Percentiles rank a stretch among this genome's conserved stretches.
Conservation (phyloP, 768 basidiomycete species). For the Mycena kentingensis region DNA sequence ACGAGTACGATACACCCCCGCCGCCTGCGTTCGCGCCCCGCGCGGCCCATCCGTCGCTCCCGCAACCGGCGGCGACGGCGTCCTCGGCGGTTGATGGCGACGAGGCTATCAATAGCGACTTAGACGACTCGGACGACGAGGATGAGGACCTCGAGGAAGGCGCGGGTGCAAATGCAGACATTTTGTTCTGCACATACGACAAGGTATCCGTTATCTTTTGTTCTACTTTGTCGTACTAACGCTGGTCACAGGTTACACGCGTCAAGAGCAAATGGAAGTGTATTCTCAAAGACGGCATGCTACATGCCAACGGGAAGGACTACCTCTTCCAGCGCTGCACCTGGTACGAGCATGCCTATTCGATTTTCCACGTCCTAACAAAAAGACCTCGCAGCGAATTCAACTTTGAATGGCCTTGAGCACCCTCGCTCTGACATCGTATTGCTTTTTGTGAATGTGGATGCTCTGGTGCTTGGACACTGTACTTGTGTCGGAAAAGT, state of each 20-base stretch:
- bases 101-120: constrained; percentile 94
- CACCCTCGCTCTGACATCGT: not conserved
- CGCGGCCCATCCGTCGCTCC: constrained; percentile 72
- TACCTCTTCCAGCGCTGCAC: constrained; percentile 97
- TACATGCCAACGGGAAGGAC: constrained; percentile 94
- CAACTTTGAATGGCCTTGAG: not conserved
- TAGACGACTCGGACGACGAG: constrained; percentile 93
- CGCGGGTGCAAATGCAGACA: constrained; percentile 75
- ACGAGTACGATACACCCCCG: constrained; percentile 67
- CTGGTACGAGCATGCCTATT: constrained; percentile 62
- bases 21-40: constrained; percentile 72
- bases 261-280: constrained; percentile 99
- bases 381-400: not conserved
- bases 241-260: constrained; percentile 75
- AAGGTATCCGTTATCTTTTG: constrained; percentile 58
- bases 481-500: no score
- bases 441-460: not conserved
- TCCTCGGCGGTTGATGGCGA: constrained; percentile 50
- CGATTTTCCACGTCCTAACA: not conserved
- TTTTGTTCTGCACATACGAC: constrained; percentile 98
- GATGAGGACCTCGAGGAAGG: constrained; percentile 85
- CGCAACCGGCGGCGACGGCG: constrained; percentile 53
- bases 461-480: not conserved
- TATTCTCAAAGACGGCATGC: constrained; percentile 95
- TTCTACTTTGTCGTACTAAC: constrained; percentile 7